Evolutionary conservation across 1,284 basidiomycete species (phyloP), one percentile per base, ranked within the genome.

Genomic region (Melampsora americana): DNA sequence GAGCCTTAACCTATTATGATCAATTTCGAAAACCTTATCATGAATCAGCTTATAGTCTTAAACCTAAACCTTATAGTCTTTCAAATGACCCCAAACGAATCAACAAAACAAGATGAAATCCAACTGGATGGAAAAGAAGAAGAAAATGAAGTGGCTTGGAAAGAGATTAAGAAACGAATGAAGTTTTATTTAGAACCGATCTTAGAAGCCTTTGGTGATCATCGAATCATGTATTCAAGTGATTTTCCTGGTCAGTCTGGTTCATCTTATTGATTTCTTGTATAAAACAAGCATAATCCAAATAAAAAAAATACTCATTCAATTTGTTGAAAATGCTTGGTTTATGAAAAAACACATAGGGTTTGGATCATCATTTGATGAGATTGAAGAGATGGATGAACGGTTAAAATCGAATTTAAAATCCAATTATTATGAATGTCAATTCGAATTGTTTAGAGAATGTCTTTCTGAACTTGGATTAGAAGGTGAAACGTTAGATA

Each of bases 181-280:
- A 76, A 76, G 56, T 68, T 69, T 69, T 76, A 76, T 42, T 20
- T 76, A 2, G 73, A 76, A 69, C 73, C 73, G 20, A 69, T 76
- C 20, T 35, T 76, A 11, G 73, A 76, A 76, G 73, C 73, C 12
- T 76, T 76, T 56, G 73, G 73, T 50, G 73, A 76, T 69, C 73
- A 76, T 56, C 32, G 73, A 14, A 48, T 76, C 23, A 69, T 76
- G 42, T 76, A 68, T 56, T 50, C 56, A 5, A 76, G 73, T 61
- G 66, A 66, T 59, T 69, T 76, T 42, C 73, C 66, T 67, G 60
- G 73, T 76, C 48, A 1, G 56, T 62, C n/a, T 56, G 6, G 5
- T n/a, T 56, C 28, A 12, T 14, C 11, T 7, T 35, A 5, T 3
- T 28, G n/a, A 4, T 32, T 61, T 53, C 5, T 3, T 53, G 18